Evolutionary conservation across 225 moss, liverwort and hornwort genomes (phyloP), one percentile per base, ranked within the genome.

Genomic region (Climacium dendroides): DNA sequence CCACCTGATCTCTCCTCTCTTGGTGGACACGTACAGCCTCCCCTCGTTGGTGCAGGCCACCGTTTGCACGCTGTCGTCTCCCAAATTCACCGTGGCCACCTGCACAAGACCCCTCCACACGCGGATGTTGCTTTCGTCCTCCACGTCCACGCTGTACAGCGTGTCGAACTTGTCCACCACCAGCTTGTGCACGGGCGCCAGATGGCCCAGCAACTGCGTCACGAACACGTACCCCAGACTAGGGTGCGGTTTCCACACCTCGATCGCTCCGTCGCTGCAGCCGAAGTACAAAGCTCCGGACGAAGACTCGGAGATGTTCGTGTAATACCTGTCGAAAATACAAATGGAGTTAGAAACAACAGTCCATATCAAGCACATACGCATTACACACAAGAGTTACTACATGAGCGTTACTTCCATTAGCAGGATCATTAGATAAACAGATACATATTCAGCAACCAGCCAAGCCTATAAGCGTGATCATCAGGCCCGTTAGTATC

Each of bases 131-230:
- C 89, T 76, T 77, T 89, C 87, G 85, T 91, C 91, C 54, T 87
- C 89, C 10, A 91, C 89, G 24, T 91, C 91, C 29, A 91, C 91
- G 77, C 91, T 91, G 24, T 91, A 91, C 57, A 91, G 84, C 25
- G 89, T 91, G 58, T 91, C 91, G 43, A 91, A 91, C 85, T 89
- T 91, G 83, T 89, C 89, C 53, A 91, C 91, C 70, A 91, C 91
- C 20, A 91, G 89, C 77, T 91, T 91, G 89, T 91, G 91, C 15
- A 91, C 91, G 25, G 87, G 89, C 13, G 87, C 89, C 10, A 66
- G 81, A 35, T 89, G 91, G 39, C 87, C 87, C 47, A 87, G 87
- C 87, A 91, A 45, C 75, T 87, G 91, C 15, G 87, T 86, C 83
- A 87, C 85, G 26, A 89, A 91, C 37, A 87, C 57, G 43, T 89